Evolutionary conservation across 2,329 filamentous ascomycete species (phyloP), one percentile per base, ranked within the genome.

Genomic region (Sporothrix sp.): DNA sequence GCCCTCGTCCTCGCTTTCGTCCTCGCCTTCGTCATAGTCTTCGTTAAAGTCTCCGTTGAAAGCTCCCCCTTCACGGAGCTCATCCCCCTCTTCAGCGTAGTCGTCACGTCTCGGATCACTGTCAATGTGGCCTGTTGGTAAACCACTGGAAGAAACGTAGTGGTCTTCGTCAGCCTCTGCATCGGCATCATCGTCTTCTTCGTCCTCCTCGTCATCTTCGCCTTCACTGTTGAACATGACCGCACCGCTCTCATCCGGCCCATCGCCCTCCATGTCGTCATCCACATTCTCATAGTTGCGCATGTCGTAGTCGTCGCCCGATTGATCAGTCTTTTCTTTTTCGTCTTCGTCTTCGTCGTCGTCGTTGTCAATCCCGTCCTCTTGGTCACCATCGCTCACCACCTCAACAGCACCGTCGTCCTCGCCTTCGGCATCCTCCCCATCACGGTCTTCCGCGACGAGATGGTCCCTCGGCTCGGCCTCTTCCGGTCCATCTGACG

Each of bases 401-500:
- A n/a, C n/a, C 2, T 55, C 50, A 4, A 55, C 57, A 8, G 48
- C 3, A 42, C 30, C 20, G 0, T 32, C 14, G 18, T 51, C 28
- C 21, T 38, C n/a, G 13, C 42, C 27, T 8, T 50, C 52, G n/a
- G 54, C 57, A n/a, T 65, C 62, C 9, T 64, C 49, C 1, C 54
- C 51, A 3, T 58, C 58, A 5, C 52, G 16, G 28, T 52, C 59
- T 18, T 50, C 58, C 6, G 59, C 58, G 13, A 61, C 58, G 2
- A 53, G 54, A 23, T 62, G 58, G 5, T 60, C 58, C 14, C 18
- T 58, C 58, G 14, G 65, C 60, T 25, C 55, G 4, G 23, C 52
- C 18, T 64, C 61, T 10, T 66, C 64, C 16, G 65, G 66, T 21
- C 67, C 65, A 40, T 59, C 58, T 13, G 59, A 60, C 20, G 58